A percentile compares a stretch with the other conserved stretches of the same genome.
Conservation (phyloP, 2,329 filamentous ascomycete genomes). For the Leptographium lundbergii region DNA sequence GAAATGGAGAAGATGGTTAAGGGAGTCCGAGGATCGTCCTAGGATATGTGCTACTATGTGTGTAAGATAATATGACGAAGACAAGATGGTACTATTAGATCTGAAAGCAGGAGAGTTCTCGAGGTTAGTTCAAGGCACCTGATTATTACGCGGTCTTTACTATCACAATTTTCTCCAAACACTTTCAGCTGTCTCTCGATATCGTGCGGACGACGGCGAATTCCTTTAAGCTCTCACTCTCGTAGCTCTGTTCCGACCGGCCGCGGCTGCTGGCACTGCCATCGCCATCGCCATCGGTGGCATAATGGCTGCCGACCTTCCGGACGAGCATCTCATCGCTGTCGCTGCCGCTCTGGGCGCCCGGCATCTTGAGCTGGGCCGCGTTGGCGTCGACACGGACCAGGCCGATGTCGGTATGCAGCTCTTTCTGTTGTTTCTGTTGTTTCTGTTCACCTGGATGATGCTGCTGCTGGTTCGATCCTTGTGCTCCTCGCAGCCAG, state of each 20-base stretch:
- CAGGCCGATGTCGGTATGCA: not conserved
- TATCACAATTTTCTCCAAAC: not conserved
- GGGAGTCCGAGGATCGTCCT: too few relatives aligned
- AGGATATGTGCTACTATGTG: not conserved
- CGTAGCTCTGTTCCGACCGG: conserved; percentile 23
- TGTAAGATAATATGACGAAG: not conserved
- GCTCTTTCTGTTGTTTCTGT: not conserved
- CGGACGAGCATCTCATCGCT: not conserved
- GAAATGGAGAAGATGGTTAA: not conserved
- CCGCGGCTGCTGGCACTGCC: not conserved
- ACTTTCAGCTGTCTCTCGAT: not conserved
- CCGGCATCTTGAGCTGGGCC: not conserved
- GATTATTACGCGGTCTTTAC: too few relatives aligned
- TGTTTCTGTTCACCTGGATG: not conserved
- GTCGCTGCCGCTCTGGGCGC: not conserved
- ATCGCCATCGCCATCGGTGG: not conserved
- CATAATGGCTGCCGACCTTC: not conserved
- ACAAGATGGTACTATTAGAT: not conserved
- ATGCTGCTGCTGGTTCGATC: not conserved
- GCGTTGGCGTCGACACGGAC: not conserved
- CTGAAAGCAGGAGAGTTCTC: not conserved
- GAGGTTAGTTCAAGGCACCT: too few relatives aligned
- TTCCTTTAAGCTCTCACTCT: conserved; percentile 40
- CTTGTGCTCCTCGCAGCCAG: not conserved
- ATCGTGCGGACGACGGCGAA: conserved; percentile 19